Conservation (phyloP, 2,329 filamentous ascomycete species). For the Fusarium papillatum region DNA sequence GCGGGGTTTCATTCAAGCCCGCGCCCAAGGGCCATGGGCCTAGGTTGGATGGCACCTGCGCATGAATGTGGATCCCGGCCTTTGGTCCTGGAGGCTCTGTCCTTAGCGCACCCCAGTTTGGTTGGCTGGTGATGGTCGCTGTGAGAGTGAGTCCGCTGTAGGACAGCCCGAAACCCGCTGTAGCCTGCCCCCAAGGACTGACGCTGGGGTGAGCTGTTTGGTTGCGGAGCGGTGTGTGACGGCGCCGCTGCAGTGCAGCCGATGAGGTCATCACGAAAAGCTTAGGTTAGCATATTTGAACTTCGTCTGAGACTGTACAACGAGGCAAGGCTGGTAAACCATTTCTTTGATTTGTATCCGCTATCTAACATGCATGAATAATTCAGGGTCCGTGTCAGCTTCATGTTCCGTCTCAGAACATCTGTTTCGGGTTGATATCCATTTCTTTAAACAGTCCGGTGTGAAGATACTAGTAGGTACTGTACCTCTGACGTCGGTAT, state of each 20-base stretch:
- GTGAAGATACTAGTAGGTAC: neutral
- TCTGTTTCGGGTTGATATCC: neutral
- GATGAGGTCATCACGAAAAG: conserved; percentile 42
- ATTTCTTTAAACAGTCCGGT: neutral
- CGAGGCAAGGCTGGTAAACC: neutral
- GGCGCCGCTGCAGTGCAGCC: conserved; percentile 19
- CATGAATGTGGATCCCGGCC: conserved; percentile 27
- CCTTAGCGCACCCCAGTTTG: conserved; percentile 18
- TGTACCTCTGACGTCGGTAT: neutral
- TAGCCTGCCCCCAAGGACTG: neutral
- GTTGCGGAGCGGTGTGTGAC: conserved; percentile 28
- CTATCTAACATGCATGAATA: neutral
- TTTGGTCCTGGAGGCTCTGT: conserved; percentile 14
- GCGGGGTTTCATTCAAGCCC: conserved; percentile 42
- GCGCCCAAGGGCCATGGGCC: conserved; percentile 1
- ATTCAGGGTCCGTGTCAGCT: neutral
- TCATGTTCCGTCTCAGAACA: neutral
- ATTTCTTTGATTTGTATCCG: neutral
- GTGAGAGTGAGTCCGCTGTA: conserved; percentile 9
- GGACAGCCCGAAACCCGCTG: neutral
- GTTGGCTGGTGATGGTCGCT: conserved; percentile 36
- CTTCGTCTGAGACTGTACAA: neutral
- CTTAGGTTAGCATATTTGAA: conserved; percentile 30
- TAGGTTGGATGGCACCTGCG: neutral
- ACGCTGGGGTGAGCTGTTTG: conserved; percentile 1